Evolutionary conservation across 352 stramenopile species (phyloP).

Genomic region (Pseudoperonospora humuli): DNA sequence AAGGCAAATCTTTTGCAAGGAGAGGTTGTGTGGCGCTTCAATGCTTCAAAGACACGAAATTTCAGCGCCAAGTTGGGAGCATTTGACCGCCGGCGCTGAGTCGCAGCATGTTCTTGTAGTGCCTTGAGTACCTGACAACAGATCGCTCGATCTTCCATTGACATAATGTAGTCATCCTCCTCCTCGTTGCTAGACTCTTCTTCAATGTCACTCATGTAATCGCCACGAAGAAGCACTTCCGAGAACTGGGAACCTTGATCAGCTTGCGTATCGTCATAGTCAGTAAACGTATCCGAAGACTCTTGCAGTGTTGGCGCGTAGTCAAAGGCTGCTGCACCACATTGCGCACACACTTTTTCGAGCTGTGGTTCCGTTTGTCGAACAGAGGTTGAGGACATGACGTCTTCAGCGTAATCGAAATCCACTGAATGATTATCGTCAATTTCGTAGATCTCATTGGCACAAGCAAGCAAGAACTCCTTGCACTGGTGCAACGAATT

Average conservation of each 20-base stretch:
- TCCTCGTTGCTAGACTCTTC: background rate
- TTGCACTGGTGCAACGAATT: slow-evolving; percentile 51
- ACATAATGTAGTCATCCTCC: background rate
- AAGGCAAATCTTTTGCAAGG: slow-evolving; percentile 41
- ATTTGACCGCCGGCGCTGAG: slow-evolving; percentile 8
- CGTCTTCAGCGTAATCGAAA: slow-evolving; percentile 71
- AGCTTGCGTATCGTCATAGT: slow-evolving; percentile 31
- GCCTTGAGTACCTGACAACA: slow-evolving; percentile 24
- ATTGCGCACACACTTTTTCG: slow-evolving; percentile 7
- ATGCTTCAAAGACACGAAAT: slow-evolving; percentile 34
- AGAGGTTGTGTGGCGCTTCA: slow-evolving; percentile 35
- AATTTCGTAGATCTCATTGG: slow-evolving; percentile 76
- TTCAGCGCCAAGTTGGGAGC: slow-evolving; percentile 23
- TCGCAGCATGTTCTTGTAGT: slow-evolving; percentile 6
- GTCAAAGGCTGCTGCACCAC: slow-evolving; percentile 26
- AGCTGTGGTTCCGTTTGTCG: background rate
- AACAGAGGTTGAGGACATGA: slow-evolving; percentile 8
- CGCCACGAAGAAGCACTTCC: slow-evolving; percentile 40
- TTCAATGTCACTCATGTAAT: slow-evolving; percentile 35
- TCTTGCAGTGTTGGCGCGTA: slow-evolving; percentile 40
- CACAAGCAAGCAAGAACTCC: slow-evolving; percentile 62
- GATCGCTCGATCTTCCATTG: slow-evolving; percentile 4
- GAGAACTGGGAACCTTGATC: slow-evolving; percentile 55
- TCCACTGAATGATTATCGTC: slow-evolving; percentile 46
- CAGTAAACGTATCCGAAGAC: slow-evolving; percentile 15